A percentile compares a stretch with the other conserved stretches of the same genome.
Evolutionary conservation across 768 basidiomycete species (phyloP).

Genomic region (Naganishia onofrii): DNA sequence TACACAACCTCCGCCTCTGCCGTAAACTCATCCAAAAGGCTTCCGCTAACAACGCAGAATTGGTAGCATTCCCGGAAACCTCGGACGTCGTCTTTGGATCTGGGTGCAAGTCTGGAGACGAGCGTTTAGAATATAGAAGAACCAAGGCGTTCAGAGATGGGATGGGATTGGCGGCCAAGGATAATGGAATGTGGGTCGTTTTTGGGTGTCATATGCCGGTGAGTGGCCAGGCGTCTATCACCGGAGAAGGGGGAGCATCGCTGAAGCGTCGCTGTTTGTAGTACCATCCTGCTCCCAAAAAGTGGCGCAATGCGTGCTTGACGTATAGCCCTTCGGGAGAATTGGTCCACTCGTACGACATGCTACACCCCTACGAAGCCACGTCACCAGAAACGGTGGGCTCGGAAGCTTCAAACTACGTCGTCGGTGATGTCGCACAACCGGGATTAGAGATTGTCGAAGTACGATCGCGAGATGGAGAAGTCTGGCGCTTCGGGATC

Average conservation of each 20-base stretch:
- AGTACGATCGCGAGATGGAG: background rate
- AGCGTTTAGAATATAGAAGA: slow-evolving; percentile 3
- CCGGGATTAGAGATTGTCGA: slow-evolving; percentile 2
- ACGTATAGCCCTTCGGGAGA: slow-evolving; percentile 17
- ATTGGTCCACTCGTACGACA: slow-evolving; percentile 25
- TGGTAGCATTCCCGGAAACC: slow-evolving; percentile 24
- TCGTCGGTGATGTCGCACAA: slow-evolving; percentile 1
- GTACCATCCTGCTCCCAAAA: background rate
- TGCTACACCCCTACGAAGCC: slow-evolving; percentile 22
- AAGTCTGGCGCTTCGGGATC: slow-evolving; percentile 14
- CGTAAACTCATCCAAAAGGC: background rate
- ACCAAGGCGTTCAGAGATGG: slow-evolving; percentile 4
- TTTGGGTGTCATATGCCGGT: slow-evolving; percentile 25
- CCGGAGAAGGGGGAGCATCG: background rate
- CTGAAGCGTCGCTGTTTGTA: background rate
- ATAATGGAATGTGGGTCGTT: slow-evolving; percentile 13
- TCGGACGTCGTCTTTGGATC: slow-evolving; percentile 27
- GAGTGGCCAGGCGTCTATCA: background rate
- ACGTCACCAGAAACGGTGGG: slow-evolving; percentile 15
- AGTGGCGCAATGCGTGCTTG: slow-evolving; percentile 24
- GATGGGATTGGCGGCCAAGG: slow-evolving; percentile 7
- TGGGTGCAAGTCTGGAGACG: slow-evolving; percentile 13
- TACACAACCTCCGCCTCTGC: slow-evolving; percentile 2
- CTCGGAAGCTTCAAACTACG: slow-evolving; percentile 17
- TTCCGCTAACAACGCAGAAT: slow-evolving; percentile 1